Conservation (phyloP, 2,329 filamentous ascomycete species). For the Metarhizium anisopliae region DNA sequence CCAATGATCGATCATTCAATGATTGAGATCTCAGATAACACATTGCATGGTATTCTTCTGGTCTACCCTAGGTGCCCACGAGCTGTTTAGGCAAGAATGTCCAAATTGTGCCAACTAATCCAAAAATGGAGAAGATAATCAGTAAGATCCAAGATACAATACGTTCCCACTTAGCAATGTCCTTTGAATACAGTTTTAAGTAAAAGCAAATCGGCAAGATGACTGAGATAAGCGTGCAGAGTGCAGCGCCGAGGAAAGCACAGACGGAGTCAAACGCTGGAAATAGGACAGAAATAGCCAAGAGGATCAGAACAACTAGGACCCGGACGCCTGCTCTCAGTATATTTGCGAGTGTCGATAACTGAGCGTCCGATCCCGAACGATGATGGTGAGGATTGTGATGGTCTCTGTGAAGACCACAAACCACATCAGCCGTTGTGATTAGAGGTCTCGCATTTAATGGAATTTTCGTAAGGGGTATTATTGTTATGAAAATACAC, state of each 20-base stretch:
- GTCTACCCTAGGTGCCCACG: conserved; percentile 41
- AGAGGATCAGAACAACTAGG: conserved; percentile 58
- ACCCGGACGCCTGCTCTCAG: conserved; percentile 57
- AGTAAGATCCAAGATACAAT: conserved; percentile 61
- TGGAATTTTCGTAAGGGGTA: conserved; percentile 92
- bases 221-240: conserved; percentile 92
- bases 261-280: conserved; percentile 86
- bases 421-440: conserved; percentile 71
- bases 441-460: conserved; percentile 83
- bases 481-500: conserved; percentile 81
- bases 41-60: background rate
- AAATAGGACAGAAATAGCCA: conserved; percentile 59
- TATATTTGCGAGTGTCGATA: conserved; percentile 31
- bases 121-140: conserved; percentile 58
- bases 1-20: too few relatives aligned
- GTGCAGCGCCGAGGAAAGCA: conserved; percentile 78
- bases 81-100: conserved; percentile 76
- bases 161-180: conserved; percentile 57
- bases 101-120: conserved; percentile 72
- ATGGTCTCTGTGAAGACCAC: conserved; percentile 53
- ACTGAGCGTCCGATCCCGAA: conserved; percentile 29
- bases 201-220: conserved; percentile 85
- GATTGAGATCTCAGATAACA: too few relatives aligned
- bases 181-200: conserved; percentile 74
- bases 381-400: conserved; percentile 25